Conservation (phyloP, 345 rosid genomes). For the Eucalyptus shirleyi region DNA sequence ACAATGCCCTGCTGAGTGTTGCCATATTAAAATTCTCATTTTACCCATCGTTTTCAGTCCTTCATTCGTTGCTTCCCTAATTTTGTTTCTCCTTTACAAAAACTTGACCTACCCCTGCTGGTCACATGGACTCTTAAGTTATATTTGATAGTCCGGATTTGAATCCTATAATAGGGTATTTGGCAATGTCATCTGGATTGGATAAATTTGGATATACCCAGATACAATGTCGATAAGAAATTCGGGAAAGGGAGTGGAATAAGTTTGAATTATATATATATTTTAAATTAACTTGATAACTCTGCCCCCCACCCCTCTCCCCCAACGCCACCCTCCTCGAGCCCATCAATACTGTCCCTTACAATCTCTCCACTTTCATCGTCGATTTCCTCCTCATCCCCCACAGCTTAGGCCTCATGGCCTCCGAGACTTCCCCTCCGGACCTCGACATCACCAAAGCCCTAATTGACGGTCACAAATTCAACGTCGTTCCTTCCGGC, state of each 20-base stretch:
- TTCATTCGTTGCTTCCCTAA: background rate
- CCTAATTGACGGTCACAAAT: conserved; percentile 43
- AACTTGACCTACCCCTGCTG: background rate
- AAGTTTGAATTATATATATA: too few relatives aligned
- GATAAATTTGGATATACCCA: too few relatives aligned
- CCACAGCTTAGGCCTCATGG: too few relatives aligned
- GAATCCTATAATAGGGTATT: too few relatives aligned
- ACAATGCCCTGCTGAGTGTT: background rate
- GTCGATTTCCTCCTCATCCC: too few relatives aligned
- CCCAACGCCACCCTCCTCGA: too few relatives aligned
- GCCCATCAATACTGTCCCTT: too few relatives aligned
- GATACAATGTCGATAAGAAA: fast-evolving
- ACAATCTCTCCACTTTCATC: too few relatives aligned
- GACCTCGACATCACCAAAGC: background rate
- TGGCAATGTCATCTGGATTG: too few relatives aligned
- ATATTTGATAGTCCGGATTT: fast-evolving
- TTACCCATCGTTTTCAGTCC: background rate
- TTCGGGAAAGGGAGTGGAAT: too few relatives aligned
- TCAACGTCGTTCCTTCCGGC: conserved; percentile 68
- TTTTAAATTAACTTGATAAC: too few relatives aligned
- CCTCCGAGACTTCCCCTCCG: conserved; percentile 16
- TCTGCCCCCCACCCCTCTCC: too few relatives aligned
- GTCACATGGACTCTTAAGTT: fast-evolving
- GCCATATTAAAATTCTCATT: background rate
- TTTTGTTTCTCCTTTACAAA: background rate